Percentiles rank a stretch among this genome's conserved stretches.
Evolutionary conservation across 352 stramenopile genomes (phyloP).

Genomic region (Blastocystis sp.): DNA sequence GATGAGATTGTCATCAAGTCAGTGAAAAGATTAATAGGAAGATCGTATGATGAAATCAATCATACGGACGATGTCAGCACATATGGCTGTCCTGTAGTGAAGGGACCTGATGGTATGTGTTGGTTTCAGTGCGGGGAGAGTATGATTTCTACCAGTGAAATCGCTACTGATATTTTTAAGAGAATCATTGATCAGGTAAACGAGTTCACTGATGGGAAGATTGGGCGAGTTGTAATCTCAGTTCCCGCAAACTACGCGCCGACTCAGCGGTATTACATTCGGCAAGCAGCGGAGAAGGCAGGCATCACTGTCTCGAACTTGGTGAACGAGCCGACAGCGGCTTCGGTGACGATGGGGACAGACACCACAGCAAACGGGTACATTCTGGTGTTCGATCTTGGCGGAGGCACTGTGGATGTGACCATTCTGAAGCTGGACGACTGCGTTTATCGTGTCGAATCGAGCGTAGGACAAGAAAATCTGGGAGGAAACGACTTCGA

Average conservation of each 20-base stretch:
- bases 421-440: slow-evolving; percentile 68
- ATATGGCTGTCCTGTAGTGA: slow-evolving; percentile 90
- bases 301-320: slow-evolving; percentile 95
- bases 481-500: slow-evolving; percentile 72
- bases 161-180: slow-evolving; percentile 94
- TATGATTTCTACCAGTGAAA: slow-evolving; percentile 92
- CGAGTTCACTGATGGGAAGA: slow-evolving; percentile 87
- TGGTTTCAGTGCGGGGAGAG: slow-evolving; percentile 80
- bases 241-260: slow-evolving; percentile 95
- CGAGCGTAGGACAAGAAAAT: slow-evolving; percentile 70
- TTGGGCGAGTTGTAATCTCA: slow-evolving; percentile 77
- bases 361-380: slow-evolving; percentile 65
- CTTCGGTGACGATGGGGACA: slow-evolving; percentile 65
- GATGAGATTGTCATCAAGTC: slow-evolving; percentile 98
- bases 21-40: slow-evolving; percentile 98
- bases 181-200: slow-evolving; percentile 99
- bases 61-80: slow-evolving; percentile 95
- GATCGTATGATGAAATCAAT: slow-evolving; percentile 88
- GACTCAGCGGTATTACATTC: slow-evolving; percentile 95
- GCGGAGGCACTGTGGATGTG: slow-evolving; percentile 77
- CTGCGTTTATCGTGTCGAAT: slow-evolving; percentile 70
- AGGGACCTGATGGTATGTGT: slow-evolving; percentile 77
- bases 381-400: slow-evolving; percentile 78
- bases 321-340: slow-evolving; percentile 69
- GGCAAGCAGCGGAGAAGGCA: slow-evolving; percentile 94